These are phyloP conservation scores for Beta vulgaris DNA, from an alignment of 148 eudicot genomes.

Conservation along the genomic window DNA sequence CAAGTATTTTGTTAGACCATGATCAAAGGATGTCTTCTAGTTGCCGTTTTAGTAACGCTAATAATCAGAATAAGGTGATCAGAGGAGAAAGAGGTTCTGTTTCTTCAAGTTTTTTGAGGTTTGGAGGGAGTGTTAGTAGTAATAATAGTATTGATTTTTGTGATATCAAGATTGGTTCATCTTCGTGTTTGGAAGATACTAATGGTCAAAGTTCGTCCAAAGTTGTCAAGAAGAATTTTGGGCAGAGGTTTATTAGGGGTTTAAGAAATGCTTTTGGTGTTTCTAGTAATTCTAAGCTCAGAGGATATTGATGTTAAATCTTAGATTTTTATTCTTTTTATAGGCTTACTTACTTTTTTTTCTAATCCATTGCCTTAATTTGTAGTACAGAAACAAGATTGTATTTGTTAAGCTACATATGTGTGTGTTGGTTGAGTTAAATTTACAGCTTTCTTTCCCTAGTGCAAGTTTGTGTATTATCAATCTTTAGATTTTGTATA, in stretches of 20 bases:
- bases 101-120: constrained; percentile 39
- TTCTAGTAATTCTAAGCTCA: constrained; percentile 19
- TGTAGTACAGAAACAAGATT: too few relatives aligned
- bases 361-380: too few relatives aligned
- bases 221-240: constrained; percentile 38
- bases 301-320: constrained; percentile 4
- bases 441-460: too few relatives aligned
- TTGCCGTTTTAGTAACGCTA: constrained; percentile 44
- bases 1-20: constrained; percentile 12
- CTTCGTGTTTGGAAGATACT: constrained; percentile 9
- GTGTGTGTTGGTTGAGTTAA: too few relatives aligned
- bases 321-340: too few relatives aligned
- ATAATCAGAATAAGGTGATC: constrained; percentile 34
- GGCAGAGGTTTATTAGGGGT: constrained; percentile 49
- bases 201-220: background rate
- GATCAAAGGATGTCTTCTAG: constrained; percentile 49
- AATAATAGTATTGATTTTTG: background rate
- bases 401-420: too few relatives aligned
- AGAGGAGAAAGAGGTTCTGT: constrained; percentile 69
- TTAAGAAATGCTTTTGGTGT: constrained; percentile 52
- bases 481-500: too few relatives aligned
- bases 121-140: constrained; percentile 18
- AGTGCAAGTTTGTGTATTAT: too few relatives aligned
- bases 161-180: constrained; percentile 11
- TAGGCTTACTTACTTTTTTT: too few relatives aligned